Percentiles rank a stretch among this genome's conserved stretches.
Conservation (phyloP, 768 basidiomycete species). For the Termitomyces sp. region DNA sequence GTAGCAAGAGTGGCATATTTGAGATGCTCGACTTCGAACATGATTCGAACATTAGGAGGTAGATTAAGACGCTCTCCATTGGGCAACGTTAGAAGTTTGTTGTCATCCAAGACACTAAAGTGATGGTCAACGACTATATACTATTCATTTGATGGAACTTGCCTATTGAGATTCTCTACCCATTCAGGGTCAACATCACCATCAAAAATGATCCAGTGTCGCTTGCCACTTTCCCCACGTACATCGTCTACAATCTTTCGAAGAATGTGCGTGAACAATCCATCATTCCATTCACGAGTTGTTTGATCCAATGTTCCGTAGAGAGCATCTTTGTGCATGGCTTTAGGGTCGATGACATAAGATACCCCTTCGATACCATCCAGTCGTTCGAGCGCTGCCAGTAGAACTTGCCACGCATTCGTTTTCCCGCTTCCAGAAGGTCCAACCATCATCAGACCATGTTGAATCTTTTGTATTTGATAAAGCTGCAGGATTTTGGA, state of each 20-base stretch:
- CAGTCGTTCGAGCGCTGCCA: slow-evolving; percentile 84
- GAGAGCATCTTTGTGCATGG: slow-evolving; percentile 96
- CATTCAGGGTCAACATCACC: slow-evolving; percentile 99
- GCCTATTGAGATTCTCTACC: slow-evolving; percentile 99
- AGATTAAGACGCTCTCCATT: slow-evolving; percentile 98
- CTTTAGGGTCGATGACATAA: slow-evolving; percentile 98
- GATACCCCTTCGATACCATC: slow-evolving; percentile 90
- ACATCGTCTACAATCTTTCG: slow-evolving; percentile 99
- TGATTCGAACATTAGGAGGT: slow-evolving; percentile 94
- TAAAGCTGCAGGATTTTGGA: slow-evolving; percentile 96
- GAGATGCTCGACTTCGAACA: slow-evolving; percentile 99
- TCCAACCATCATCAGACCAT: slow-evolving; percentile 99
- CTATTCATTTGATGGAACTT: slow-evolving; percentile 18
- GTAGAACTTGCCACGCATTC: slow-evolving; percentile 92
- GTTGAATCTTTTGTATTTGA: slow-evolving; percentile 99
- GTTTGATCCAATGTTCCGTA: slow-evolving; percentile 97
- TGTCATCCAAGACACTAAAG: slow-evolving; percentile 92
- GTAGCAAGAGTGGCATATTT: slow-evolving; percentile 96
- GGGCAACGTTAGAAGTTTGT: slow-evolving; percentile 93
- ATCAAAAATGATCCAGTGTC: slow-evolving; percentile 99
- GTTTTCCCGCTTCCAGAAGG: slow-evolving; percentile 97
- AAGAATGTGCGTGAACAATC: slow-evolving; percentile 94
- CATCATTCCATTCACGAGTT: slow-evolving; percentile 99
- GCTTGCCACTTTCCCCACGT: slow-evolving; percentile 91
- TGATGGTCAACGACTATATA: background rate